These are phyloP conservation scores for Cyclotella kingstonii DNA, from an alignment of 108 stramenopile genomes.

Conservation along the genomic window DNA sequence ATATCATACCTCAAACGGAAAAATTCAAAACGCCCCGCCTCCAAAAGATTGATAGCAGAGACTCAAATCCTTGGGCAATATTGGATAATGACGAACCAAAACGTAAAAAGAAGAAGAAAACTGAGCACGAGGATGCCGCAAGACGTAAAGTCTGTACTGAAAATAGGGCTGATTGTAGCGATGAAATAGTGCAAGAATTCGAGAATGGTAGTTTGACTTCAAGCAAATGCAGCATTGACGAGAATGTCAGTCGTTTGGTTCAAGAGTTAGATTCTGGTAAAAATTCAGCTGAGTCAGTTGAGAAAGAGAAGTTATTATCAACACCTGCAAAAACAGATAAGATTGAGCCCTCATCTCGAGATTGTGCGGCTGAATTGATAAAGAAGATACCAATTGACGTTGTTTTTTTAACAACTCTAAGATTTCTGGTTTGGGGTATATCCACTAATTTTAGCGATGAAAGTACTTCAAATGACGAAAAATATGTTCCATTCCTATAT, in stretches of 20 bases:
- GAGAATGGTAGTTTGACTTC: neutral
- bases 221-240: too few species aligned
- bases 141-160: neutral
- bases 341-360: constrained; percentile 37
- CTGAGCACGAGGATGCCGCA: neutral
- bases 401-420: constrained; percentile 40
- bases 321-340: neutral
- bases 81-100: constrained; percentile 21
- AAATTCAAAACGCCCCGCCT: neutral
- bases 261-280: too few species aligned
- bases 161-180: neutral
- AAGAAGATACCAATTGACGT: constrained; percentile 49
- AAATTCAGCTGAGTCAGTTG: neutral
- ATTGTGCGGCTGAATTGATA: constrained; percentile 52
- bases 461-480: constrained; percentile 2
- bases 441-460: constrained; percentile 23
- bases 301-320: neutral
- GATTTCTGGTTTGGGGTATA: constrained; percentile 64
- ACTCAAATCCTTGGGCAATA: constrained; percentile 34
- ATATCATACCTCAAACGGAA: neutral
- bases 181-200: neutral
- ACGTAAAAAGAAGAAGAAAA: constrained; percentile 32
- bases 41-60: neutral
- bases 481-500: neutral
- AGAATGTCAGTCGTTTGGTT: too few species aligned